Percentiles rank a stretch among this genome's conserved stretches.
phyloP scores from a whole-genome alignment of 2,329 filamentous ascomycete genomes.

The Aspergillus piperis region DNA sequence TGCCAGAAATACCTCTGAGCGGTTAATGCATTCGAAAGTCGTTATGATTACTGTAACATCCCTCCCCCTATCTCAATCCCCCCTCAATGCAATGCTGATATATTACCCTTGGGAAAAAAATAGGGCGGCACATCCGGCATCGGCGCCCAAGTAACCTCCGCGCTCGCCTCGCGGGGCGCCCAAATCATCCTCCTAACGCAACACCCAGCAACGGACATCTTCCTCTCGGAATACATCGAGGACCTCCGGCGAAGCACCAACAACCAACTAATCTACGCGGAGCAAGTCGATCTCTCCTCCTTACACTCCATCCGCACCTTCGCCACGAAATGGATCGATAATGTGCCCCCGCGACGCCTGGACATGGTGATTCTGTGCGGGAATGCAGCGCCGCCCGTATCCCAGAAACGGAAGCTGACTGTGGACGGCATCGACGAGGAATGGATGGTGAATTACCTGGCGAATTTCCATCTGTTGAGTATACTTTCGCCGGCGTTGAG shows the following conservation, averaged over 20 bases:
- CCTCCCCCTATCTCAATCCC: background rate
- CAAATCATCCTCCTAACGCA: conserved; percentile 90
- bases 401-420: conserved; percentile 60
- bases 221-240: conserved; percentile 88
- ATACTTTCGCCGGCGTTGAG: conserved; percentile 88
- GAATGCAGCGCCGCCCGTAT: conserved; percentile 62
- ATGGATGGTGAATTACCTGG: conserved; percentile 93
- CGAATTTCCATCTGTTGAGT: conserved; percentile 91
- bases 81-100: too few species aligned
- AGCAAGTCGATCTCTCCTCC: conserved; percentile 86
- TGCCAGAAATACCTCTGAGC: conserved; percentile 70
- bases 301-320: conserved; percentile 91
- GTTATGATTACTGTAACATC: conserved; percentile 77
- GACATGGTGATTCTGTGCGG: conserved; percentile 92
- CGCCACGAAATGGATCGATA: conserved; percentile 97
- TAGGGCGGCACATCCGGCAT: conserved; percentile 90
- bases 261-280: conserved; percentile 90
- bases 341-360: conserved; percentile 80
- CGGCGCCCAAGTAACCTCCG: conserved; percentile 72
- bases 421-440: conserved; percentile 81
- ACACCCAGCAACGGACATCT: conserved; percentile 76
- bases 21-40: conserved; percentile 89
- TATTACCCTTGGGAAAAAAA: too few species aligned
- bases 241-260: conserved; percentile 74
- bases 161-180: conserved; percentile 78